Evolutionary conservation across 495 filamentous ascomycete species (phyloP), one percentile per base, ranked within the genome.

Genomic region (Sabuloglossum arenarium): DNA sequence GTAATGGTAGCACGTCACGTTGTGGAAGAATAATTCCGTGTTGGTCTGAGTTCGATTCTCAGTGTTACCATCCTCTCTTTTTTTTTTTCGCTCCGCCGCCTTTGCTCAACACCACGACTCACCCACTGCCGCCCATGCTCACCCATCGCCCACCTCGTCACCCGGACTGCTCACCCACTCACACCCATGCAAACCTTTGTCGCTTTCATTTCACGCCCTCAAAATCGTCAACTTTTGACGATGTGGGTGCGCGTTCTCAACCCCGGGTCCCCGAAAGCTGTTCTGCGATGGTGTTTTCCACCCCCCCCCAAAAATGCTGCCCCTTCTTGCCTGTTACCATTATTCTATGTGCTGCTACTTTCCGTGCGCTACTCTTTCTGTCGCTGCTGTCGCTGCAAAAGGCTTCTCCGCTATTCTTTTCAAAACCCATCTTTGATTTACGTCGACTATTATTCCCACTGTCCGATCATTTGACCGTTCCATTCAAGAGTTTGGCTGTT

Each of bases 1-100:
- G 47, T 51, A 51, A 51, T 51, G 47, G 47, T 51, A 51, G 47
- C 47, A 51, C 47, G 47, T 51, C 27, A 51, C 47, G 47, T 51
- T 51, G 47, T 51, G 47, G 47, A 21, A 21, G 12, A 51, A 29
- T 14, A 6, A 4, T 51, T 10, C 47, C 47, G 47, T 51, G 27
- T 51, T 51, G 47, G 28, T 51, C 47, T 51, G 47, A 30, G 47
- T 51, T 51, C 47, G 47, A 51, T 51, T 51, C 47, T 30, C 47
- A 51, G 47, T 51, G 47, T 30, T 30, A 30, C 47, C 47, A 51
- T 12, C 11, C 6, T 6, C 28, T 5, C 14, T 51, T 51, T 51
- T 51, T 28, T 25, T 49, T 51, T 51, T 27, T 51, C 28, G 14
- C 47, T 51, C 47, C 47, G 39, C 39, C 39, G 39, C 39, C 39